Conservation (phyloP, 148 eudicot genomes). For the Nepenthes gracilis region DNA sequence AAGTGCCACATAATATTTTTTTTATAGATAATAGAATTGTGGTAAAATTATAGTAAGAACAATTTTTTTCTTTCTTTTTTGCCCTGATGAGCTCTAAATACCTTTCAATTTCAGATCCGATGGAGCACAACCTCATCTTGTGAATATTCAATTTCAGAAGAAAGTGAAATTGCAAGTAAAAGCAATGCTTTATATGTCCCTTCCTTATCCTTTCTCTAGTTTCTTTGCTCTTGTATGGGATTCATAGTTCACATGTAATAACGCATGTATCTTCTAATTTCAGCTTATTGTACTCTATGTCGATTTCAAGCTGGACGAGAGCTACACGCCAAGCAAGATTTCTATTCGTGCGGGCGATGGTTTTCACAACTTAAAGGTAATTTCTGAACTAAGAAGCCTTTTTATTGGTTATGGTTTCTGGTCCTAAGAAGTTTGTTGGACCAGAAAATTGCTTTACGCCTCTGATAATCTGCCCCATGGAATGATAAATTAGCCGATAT, state of each 20-base stretch:
- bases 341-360: conserved; percentile 92
- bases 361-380: conserved; percentile 72
- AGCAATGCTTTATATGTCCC: neutral
- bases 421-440: neutral
- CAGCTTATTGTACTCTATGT: conserved; percentile 75
- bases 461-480: neutral
- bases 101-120: conserved; percentile 48
- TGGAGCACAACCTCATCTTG: conserved; percentile 92
- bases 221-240: neutral
- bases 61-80: neutral
- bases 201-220: neutral
- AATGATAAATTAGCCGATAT: no score
- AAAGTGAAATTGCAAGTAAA: conserved; percentile 76
- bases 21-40: no score
- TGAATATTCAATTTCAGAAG: conserved; percentile 92
- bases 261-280: conserved; percentile 9
- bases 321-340: conserved; percentile 93
- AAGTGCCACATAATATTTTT: no score
- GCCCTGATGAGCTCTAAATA: neutral
- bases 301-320: conserved; percentile 97
- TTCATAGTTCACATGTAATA: neutral
- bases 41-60: no score
- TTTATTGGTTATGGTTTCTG: neutral
- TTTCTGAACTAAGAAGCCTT: neutral
- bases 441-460: neutral